Percentiles rank a stretch among this genome's conserved stretches.
phyloP scores from a whole-genome alignment of 768 basidiomycete genomes.

The Tricholoma flavovirens region DNA sequence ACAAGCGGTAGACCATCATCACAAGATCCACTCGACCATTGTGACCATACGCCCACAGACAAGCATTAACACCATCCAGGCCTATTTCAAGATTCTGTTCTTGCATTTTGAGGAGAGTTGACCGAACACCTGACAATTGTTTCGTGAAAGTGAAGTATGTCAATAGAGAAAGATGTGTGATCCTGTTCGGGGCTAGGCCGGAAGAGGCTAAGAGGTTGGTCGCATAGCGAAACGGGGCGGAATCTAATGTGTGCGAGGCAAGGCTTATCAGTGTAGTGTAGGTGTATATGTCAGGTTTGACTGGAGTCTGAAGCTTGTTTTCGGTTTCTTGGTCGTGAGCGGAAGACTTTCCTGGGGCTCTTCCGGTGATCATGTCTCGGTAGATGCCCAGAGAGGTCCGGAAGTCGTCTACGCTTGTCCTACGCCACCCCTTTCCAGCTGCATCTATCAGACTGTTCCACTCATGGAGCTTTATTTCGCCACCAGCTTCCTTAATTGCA shows the following conservation, averaged over 20 bases:
- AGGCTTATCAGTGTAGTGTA: conserved; percentile 63
- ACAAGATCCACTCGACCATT: conserved; percentile 51
- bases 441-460: conserved; percentile 73
- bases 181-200: conserved; percentile 49
- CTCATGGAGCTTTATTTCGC: conserved; percentile 52
- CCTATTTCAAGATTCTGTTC: conserved; percentile 47
- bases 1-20: conserved; percentile 53
- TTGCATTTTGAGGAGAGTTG: conserved; percentile 47
- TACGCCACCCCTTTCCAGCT: conserved; percentile 62
- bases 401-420: conserved; percentile 52
- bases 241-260: conserved; percentile 47
- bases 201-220: conserved; percentile 48
- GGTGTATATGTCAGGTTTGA: conserved; percentile 60
- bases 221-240: conserved; percentile 43
- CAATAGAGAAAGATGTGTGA: conserved; percentile 58
- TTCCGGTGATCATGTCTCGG: conserved; percentile 49
- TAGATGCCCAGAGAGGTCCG: conserved; percentile 54
- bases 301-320: conserved; percentile 9
- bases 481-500: conserved; percentile 50
- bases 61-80: conserved; percentile 63
- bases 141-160: conserved; percentile 44
- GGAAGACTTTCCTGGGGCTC: conserved; percentile 34
- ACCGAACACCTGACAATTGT: conserved; percentile 49
- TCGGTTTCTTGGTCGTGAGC: conserved; percentile 12
- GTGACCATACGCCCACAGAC: conserved; percentile 62